Evolutionary conservation across 495 filamentous ascomycete species (phyloP).

Genomic region (Penicillium ucsense): DNA sequence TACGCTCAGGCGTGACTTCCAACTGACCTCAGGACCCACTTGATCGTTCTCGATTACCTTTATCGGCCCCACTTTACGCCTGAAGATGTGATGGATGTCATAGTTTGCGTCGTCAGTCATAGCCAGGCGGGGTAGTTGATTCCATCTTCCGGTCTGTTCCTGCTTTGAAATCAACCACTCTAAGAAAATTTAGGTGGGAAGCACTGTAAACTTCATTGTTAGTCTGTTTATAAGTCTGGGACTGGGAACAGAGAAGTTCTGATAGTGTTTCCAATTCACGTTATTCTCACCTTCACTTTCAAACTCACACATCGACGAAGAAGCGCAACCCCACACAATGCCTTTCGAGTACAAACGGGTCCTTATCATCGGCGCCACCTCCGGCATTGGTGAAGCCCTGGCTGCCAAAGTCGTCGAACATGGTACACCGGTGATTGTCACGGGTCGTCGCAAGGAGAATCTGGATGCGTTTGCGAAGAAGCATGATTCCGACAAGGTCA

Average conservation of each 20-base stretch:
- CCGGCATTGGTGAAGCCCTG: constrained; percentile 59
- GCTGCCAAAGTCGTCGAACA: constrained; percentile 52
- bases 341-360: constrained; percentile 49
- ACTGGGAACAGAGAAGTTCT: neutral
- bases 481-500: constrained; percentile 46
- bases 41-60: too few species aligned
- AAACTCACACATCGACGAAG: neutral
- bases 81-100: too few species aligned
- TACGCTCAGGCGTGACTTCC: too few species aligned
- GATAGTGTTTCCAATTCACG: neutral
- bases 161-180: too few species aligned
- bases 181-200: too few species aligned
- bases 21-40: too few species aligned
- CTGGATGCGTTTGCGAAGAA: constrained; percentile 52
- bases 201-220: too few species aligned
- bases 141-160: too few species aligned
- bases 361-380: constrained; percentile 62
- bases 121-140: too few species aligned
- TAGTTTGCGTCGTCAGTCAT: too few species aligned
- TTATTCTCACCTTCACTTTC: neutral
- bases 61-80: too few species aligned
- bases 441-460: constrained; percentile 56
- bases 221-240: too few species aligned
- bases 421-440: constrained; percentile 50
- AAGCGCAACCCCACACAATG: constrained; percentile 3